phyloP scores from a whole-genome alignment of 2,329 filamentous ascomycete genomes.

The Dactylonectria macrodidyma region DNA sequence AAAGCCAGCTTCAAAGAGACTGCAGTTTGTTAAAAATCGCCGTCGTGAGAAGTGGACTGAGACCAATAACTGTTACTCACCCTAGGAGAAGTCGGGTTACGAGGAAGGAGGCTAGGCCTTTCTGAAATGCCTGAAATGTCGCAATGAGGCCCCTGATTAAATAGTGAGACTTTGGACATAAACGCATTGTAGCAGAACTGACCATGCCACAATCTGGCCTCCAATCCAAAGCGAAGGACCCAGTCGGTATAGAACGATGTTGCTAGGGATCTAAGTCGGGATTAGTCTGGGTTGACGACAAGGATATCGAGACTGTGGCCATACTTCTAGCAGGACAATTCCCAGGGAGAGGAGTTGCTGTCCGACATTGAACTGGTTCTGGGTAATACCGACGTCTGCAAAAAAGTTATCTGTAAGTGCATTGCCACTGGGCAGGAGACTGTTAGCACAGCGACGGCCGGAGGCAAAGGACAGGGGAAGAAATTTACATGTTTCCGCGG shows the following conservation, averaged over 20 bases:
- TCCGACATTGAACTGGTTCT: constrained; percentile 64
- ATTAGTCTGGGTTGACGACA: neutral
- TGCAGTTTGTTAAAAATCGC: constrained; percentile 1
- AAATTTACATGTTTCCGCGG: constrained; percentile 53
- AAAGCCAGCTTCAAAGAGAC: constrained; percentile 52
- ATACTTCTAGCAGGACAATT: constrained; percentile 59
- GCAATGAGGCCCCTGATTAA: constrained; percentile 51
- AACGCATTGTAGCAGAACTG: neutral
- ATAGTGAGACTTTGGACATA: constrained; percentile 12
- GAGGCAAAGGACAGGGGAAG: neutral
- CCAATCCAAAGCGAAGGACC: constrained; percentile 63
- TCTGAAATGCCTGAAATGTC: constrained; percentile 55
- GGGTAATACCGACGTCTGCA: constrained; percentile 61
- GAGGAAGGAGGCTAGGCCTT: constrained; percentile 51
- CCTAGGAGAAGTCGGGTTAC: constrained; percentile 55
- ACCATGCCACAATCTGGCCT: constrained; percentile 52
- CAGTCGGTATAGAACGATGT: constrained; percentile 62
- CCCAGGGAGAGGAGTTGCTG: constrained; percentile 62
- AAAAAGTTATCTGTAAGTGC: constrained; percentile 63
- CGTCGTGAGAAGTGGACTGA: no score
- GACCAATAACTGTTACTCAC: constrained; percentile 28
- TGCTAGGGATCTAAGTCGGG: constrained; percentile 54
- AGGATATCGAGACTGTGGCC: neutral
- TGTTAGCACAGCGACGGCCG: neutral
- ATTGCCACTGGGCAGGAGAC: constrained; percentile 48